Evolutionary conservation across 441 rosid species (phyloP).

Genomic region (Syzygium malaccense): DNA sequence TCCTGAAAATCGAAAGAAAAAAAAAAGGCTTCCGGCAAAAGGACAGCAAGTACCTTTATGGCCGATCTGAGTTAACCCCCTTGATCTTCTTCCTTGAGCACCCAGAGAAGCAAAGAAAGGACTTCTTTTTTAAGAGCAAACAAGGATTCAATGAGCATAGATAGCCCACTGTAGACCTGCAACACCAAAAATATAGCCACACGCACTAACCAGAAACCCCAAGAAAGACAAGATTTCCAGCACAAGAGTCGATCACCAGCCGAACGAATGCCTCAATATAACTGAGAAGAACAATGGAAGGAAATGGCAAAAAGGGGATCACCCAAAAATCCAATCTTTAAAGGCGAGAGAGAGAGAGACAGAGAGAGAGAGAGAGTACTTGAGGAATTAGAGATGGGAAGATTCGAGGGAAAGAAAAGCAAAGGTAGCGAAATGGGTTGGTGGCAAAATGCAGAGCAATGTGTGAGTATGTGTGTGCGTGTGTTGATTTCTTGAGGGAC

Average conservation of each 20-base stretch:
- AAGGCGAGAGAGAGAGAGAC: neutral
- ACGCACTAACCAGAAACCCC: conserved; percentile 19
- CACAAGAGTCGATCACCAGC: conserved; percentile 8
- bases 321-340: conserved; percentile 31
- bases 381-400: neutral
- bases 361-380: conserved; percentile 1
- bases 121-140: conserved; percentile 19
- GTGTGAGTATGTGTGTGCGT: neutral
- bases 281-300: conserved; percentile 1
- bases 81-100: conserved; percentile 31
- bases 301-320: conserved; percentile 20
- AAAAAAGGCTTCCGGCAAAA: neutral
- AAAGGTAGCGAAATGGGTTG: conserved; percentile 45
- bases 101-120: conserved; percentile 25
- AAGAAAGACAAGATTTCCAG: conserved; percentile 31
- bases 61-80: conserved; percentile 6
- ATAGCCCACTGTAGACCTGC: conserved; percentile 32
- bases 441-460: conserved; percentile 27
- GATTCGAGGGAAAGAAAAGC: conserved; percentile 6
- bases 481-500: conserved; percentile 7
- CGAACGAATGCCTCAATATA: neutral
- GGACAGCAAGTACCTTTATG: neutral
- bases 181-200: conserved; percentile 22
- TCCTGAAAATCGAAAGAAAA: neutral
- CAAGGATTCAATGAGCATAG: conserved; percentile 36